These are phyloP conservation scores for Podospora fimiseda DNA, from an alignment of 495 filamentous ascomycete genomes.

Conservation along the genomic window DNA sequence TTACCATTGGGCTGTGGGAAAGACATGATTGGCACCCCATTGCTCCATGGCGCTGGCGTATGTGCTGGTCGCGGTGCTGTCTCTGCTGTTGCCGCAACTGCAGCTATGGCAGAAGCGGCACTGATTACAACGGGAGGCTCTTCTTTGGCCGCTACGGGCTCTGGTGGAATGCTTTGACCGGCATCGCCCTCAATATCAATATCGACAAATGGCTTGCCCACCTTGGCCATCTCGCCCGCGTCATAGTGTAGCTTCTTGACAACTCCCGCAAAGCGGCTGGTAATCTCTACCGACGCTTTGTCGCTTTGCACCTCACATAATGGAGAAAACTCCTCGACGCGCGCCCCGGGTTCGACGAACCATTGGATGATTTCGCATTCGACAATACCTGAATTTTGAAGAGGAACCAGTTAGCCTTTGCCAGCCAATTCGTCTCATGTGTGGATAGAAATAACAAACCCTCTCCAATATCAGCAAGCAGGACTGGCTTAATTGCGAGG, in stretches of 20 bases:
- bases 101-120: neutral
- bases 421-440: no score
- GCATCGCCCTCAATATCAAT: conserved; percentile 61
- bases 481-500: conserved; percentile 71
- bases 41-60: neutral
- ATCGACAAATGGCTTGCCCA: conserved; percentile 77
- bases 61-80: conserved; percentile 4
- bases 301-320: conserved; percentile 97
- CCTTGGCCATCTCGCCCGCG: conserved; percentile 90
- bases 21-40: neutral
- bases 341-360: conserved; percentile 94
- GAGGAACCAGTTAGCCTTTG: conserved; percentile 1
- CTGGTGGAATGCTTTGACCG: conserved; percentile 38
- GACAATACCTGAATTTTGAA: conserved; percentile 63
- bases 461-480: conserved; percentile 95
- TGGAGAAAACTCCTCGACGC: conserved; percentile 96
- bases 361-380: conserved; percentile 99
- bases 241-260: conserved; percentile 97
- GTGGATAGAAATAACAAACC: no score
- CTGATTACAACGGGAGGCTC: neutral
- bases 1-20: conserved; percentile 19
- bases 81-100: neutral
- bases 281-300: conserved; percentile 98
- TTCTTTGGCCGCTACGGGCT: conserved; percentile 13
- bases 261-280: conserved; percentile 86